Evolutionary conservation across 306 rosid species (phyloP), one percentile per base, ranked within the genome.

Genomic region (Vigna unguiculata): DNA sequence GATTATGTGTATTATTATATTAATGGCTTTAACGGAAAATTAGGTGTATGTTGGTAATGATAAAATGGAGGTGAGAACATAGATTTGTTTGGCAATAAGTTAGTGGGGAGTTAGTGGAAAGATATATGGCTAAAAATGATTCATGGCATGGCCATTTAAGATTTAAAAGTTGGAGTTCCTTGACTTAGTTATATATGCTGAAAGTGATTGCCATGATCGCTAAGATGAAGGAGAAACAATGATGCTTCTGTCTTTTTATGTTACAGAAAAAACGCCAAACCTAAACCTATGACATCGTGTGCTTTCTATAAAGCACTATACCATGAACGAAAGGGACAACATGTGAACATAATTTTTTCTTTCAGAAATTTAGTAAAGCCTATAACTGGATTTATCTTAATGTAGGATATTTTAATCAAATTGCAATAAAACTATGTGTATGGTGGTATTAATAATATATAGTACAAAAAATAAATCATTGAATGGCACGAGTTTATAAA

Each of bases 81-180:
- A 69, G 69, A 76, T 77, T 77, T 71, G 20, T 48, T 64, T 63
- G 70, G 78, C 81, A 81, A 60, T 48, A 81, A 81, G 36, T 19
- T 75, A 41, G 72, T 59, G 77, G 76, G 47, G n/a, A 28, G 74
- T 41, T 12, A 76, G 85, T 82, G 85, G 85, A 47, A 22, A 14
- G 49, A 70, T 59, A 76, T 53, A 65, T 61, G 82, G 71, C 70
- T 69, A 46, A 30, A 20, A 77, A 1, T 57, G 6, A 45, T 69
- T 58, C 51, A 57, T 21, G 13, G 4, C 51, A 57, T 21, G 13
- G 4, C 30, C 51, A 69, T 47, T 57, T 36, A 64, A 45, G 53
- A 36, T 36, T 40, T 48, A 7, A 14, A 55, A 45, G 9, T n/a
- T n/a, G 4, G 24, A 20, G 2, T 65, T 74, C 54, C 41, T 13